Percentiles rank a stretch among this genome's conserved stretches.
phyloP scores from a whole-genome alignment of 306 rosid species.

The Coriaria nepalensis region DNA sequence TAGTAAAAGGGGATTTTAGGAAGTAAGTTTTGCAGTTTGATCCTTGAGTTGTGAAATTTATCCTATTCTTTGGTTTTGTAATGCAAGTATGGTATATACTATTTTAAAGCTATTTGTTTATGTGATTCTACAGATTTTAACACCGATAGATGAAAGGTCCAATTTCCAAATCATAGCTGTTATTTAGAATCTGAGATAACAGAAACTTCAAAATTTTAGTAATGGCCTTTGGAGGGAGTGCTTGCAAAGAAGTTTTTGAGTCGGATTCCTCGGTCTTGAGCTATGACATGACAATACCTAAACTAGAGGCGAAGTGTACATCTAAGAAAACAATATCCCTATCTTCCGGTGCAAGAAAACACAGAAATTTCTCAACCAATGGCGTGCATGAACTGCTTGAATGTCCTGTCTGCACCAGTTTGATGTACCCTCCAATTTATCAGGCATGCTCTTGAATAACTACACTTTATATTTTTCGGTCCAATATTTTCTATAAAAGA shows the following conservation, averaged over 20 bases:
- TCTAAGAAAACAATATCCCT: slow-evolving; percentile 26
- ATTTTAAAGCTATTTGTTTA: too few relatives aligned
- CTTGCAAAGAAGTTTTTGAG: slow-evolving; percentile 58
- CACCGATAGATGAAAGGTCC: too few relatives aligned
- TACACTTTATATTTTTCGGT: neutral
- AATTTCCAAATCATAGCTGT: too few relatives aligned
- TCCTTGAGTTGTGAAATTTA: too few relatives aligned
- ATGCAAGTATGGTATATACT: too few relatives aligned
- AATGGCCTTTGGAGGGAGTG: slow-evolving; percentile 65
- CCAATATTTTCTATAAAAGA: too few relatives aligned
- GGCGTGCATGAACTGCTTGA: slow-evolving; percentile 77
- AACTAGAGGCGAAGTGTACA: slow-evolving; percentile 37
- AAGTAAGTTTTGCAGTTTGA: too few relatives aligned
- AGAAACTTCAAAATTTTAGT: too few relatives aligned
- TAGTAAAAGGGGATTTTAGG: too few relatives aligned
- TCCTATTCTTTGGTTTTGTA: too few relatives aligned
- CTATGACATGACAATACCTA: slow-evolving; percentile 40
- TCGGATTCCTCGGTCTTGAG: slow-evolving; percentile 37
- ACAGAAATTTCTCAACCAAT: slow-evolving; percentile 48
- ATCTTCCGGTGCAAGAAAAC: slow-evolving; percentile 43
- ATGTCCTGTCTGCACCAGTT: slow-evolving; percentile 70
- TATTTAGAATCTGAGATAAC: too few relatives aligned
- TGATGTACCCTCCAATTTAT: slow-evolving; percentile 95
- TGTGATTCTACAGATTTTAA: too few relatives aligned
- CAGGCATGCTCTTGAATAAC: slow-evolving; percentile 35